These are phyloP conservation scores for Orobanche coerulescens DNA, from an alignment of 257 asterid genomes.

Conservation along the genomic window DNA sequence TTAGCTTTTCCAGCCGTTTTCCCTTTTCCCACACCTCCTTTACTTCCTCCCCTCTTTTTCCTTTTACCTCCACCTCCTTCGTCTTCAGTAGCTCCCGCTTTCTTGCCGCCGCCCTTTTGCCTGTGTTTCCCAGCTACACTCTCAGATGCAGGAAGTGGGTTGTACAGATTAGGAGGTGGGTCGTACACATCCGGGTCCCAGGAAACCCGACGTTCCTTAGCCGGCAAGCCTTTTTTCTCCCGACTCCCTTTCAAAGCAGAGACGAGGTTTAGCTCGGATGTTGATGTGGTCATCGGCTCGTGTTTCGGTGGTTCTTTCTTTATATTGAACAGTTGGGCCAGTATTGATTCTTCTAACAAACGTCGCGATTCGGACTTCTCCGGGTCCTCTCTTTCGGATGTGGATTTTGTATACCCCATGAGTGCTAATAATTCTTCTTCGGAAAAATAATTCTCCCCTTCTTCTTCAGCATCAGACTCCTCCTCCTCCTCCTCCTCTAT, in stretches of 20 bases:
- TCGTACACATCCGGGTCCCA: constrained; percentile 47
- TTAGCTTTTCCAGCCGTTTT: constrained; percentile 20
- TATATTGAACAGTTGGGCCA: constrained; percentile 26
- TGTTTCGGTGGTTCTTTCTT: constrained; percentile 22
- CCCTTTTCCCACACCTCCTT: constrained; percentile 1
- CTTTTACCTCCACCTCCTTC: constrained; percentile 22
- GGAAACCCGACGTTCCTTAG: constrained; percentile 30
- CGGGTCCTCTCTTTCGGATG: background rate
- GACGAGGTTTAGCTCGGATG: constrained; percentile 28
- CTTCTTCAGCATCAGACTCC: constrained; percentile 11
- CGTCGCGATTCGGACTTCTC: background rate
- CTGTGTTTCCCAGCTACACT: constrained; percentile 28
- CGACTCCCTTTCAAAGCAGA: constrained; percentile 47
- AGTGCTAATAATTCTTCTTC: constrained; percentile 29
- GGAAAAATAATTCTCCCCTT: constrained; percentile 26
- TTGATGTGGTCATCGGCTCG: constrained; percentile 24
- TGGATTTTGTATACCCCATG: constrained; percentile 33
- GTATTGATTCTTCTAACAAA: constrained; percentile 20
- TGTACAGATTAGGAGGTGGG: constrained; percentile 28
- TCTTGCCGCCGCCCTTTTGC: constrained; percentile 25
- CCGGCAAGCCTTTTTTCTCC: constrained; percentile 25
- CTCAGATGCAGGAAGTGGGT: background rate
- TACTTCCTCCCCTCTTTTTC: constrained; percentile 20
- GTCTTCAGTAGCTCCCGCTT: background rate
- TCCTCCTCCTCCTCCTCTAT: constrained; percentile 23